Evolutionary conservation across 352 stramenopile species (phyloP).

Genomic region (Pythium sukuiense): DNA sequence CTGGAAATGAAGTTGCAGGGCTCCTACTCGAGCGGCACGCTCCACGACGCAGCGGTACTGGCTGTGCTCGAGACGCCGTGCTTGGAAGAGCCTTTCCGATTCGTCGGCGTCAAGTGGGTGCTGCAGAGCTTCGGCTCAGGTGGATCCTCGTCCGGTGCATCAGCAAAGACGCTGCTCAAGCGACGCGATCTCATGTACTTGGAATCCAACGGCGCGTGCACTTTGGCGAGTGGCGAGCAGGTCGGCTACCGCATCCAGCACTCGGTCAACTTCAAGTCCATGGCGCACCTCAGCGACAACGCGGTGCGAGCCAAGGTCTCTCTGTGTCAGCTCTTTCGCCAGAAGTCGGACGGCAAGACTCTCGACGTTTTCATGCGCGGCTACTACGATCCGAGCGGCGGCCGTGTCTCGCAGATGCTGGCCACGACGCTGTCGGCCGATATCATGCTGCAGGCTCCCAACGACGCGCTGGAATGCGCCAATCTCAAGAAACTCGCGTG

Average conservation of each 20-base stretch:
- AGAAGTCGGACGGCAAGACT: conserved; percentile 33
- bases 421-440: conserved; percentile 43
- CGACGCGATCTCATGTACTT: conserved; percentile 57
- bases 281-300: conserved; percentile 39
- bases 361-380: conserved; percentile 54
- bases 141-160: conserved; percentile 20
- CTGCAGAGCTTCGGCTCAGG: conserved; percentile 35
- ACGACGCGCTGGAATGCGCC: conserved; percentile 45
- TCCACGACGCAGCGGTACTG: conserved; percentile 53
- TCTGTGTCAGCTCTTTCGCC: conserved; percentile 50
- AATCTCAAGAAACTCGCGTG: conserved; percentile 64
- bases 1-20: conserved; percentile 61
- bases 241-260: conserved; percentile 66
- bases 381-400: conserved; percentile 55
- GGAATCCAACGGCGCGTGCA: conserved; percentile 45
- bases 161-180: conserved; percentile 38
- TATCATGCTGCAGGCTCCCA: conserved; percentile 39
- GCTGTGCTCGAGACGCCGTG: conserved; percentile 36
- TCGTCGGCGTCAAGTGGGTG: conserved; percentile 61
- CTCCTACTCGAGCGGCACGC: conserved; percentile 37
- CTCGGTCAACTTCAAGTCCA: conserved; percentile 58
- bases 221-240: conserved; percentile 34
- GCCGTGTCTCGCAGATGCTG: conserved; percentile 41
- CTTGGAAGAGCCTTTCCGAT: conserved; percentile 48
- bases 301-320: conserved; percentile 48